Evolutionary conservation across 2,329 filamentous ascomycete genomes (phyloP).

Genomic region (Pseudogymnoascus sp.): DNA sequence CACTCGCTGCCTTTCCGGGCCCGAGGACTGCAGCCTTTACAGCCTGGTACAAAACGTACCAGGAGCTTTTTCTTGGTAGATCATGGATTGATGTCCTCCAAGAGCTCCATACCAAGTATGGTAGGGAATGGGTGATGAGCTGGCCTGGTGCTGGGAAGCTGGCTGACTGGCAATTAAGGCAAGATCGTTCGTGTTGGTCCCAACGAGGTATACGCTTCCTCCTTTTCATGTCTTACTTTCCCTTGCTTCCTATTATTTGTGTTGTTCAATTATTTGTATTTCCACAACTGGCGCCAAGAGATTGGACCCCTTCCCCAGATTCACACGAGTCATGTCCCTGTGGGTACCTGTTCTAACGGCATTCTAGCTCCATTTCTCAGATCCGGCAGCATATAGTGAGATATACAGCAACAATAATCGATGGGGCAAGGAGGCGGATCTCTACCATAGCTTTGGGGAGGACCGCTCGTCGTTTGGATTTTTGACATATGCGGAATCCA

Average conservation of each 20-base stretch:
- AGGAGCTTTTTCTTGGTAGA: conserved; percentile 19
- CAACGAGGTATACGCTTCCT: conserved; percentile 13
- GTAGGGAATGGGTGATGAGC: conserved; percentile 16
- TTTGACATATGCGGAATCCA: conserved; percentile 32
- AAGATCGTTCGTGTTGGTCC: conserved; percentile 24
- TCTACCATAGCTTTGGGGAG: conserved; percentile 35
- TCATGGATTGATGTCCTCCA: conserved; percentile 16
- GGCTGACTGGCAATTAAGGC: conserved; percentile 15
- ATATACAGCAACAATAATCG: conserved; percentile 35
- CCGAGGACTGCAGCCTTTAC: conserved; percentile 25
- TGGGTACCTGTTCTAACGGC: not conserved
- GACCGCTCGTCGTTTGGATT: conserved; percentile 37
- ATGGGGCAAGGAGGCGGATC: conserved; percentile 35
- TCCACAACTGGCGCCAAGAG: not conserved
- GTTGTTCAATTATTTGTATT: not conserved
- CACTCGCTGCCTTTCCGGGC: conserved; percentile 25
- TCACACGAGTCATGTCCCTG: not conserved
- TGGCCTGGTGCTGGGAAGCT: not conserved
- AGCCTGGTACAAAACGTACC: conserved; percentile 22
- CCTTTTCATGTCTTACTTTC: not conserved
- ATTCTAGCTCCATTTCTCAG: conserved; percentile 35
- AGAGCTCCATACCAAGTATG: conserved; percentile 31
- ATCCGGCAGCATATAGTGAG: conserved; percentile 35
- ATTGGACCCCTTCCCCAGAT: not conserved
- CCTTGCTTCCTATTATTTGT: not conserved